Evolutionary conservation across 495 filamentous ascomycete species (phyloP).

Genomic region (Hyaloscypha hepaticicola): DNA sequence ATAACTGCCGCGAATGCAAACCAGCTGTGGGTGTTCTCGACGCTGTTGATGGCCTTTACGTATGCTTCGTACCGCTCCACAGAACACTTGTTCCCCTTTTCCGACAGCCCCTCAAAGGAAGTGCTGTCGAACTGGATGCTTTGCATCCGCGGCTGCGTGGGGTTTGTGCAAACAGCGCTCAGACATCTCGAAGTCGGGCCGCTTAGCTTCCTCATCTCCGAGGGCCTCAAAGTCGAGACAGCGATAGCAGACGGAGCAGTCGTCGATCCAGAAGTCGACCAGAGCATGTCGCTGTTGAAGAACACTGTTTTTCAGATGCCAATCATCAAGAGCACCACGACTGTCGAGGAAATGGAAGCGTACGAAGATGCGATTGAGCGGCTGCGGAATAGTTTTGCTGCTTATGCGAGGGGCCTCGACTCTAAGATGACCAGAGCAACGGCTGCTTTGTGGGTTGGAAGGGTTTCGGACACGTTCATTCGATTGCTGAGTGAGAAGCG

Average conservation of each 20-base stretch:
- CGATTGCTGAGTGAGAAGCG: constrained; percentile 9
- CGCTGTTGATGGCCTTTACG: constrained; percentile 8
- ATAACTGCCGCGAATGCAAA: constrained; percentile 12
- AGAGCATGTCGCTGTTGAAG: neutral
- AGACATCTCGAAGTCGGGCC: constrained; percentile 10
- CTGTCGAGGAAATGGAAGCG: constrained; percentile 13
- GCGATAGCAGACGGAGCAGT: neutral
- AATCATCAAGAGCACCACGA: constrained; percentile 13
- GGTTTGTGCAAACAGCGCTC: neutral
- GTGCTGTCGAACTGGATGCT: constrained; percentile 18
- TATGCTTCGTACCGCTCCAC: constrained; percentile 11
- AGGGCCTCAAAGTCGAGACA: neutral
- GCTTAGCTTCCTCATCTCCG: constrained; percentile 13
- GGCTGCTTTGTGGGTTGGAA: constrained; percentile 7
- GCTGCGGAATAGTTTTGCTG: constrained; percentile 15
- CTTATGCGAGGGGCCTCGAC: neutral
- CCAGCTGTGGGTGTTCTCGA: constrained; percentile 12
- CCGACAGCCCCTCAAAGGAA: constrained; percentile 3
- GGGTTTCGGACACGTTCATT: constrained; percentile 7
- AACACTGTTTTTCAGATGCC: constrained; percentile 1
- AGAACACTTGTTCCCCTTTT: constrained; percentile 9
- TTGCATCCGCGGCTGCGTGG: constrained; percentile 14
- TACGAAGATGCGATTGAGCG: constrained; percentile 13
- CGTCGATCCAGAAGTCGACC: constrained; percentile 8
- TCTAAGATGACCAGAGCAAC: neutral